A percentile compares a stretch with the other conserved stretches of the same genome.
Evolutionary conservation across 1,139 yeast genomes (phyloP).

Genomic region (Debaryomycetaceae sp.): DNA sequence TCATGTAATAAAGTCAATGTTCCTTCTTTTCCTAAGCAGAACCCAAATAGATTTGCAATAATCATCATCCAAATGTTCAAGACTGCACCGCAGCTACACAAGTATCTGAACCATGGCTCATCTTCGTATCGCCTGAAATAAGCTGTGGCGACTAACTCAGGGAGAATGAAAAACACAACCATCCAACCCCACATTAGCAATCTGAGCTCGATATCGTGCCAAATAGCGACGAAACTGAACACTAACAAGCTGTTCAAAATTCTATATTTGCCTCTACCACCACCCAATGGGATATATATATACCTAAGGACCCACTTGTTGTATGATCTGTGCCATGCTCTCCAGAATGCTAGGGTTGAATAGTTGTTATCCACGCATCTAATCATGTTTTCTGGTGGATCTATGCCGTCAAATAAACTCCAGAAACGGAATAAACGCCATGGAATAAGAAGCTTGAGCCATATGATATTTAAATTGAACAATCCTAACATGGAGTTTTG

Average conservation of each 20-base stretch:
- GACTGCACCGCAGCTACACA: conserved; percentile 87
- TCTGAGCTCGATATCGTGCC: conserved; percentile 95
- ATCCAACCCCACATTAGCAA: conserved; percentile 95
- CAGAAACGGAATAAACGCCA: conserved; percentile 95
- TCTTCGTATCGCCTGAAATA: conserved; percentile 38
- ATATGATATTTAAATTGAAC: conserved; percentile 83
- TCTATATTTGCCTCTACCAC: conserved; percentile 77
- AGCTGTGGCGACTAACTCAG: conserved; percentile 71
- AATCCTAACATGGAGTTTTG: conserved; percentile 93
- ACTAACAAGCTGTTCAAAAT: conserved; percentile 76
- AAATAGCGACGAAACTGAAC: conserved; percentile 94
- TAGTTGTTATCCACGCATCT: conserved; percentile 94
- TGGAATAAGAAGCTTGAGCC: conserved; percentile 90
- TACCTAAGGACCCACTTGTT: conserved; percentile 86
- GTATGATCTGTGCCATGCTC: conserved; percentile 97
- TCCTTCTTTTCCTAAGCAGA: conserved; percentile 90
- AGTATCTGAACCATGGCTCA: conserved; percentile 73
- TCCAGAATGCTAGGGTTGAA: conserved; percentile 92
- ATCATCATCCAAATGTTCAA: conserved; percentile 96
- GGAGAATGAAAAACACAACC: conserved; percentile 81
- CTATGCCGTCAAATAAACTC: conserved; percentile 87
- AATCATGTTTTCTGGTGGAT: conserved; percentile 97
- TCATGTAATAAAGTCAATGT: conserved; percentile 60
- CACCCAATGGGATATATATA: conserved; percentile 80
- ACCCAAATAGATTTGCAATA: conserved; percentile 93